Base-by-base conservation (phyloP, 2,329 filamentous ascomycete genomes). In the Aspergillus pseudotamarii region DNA sequence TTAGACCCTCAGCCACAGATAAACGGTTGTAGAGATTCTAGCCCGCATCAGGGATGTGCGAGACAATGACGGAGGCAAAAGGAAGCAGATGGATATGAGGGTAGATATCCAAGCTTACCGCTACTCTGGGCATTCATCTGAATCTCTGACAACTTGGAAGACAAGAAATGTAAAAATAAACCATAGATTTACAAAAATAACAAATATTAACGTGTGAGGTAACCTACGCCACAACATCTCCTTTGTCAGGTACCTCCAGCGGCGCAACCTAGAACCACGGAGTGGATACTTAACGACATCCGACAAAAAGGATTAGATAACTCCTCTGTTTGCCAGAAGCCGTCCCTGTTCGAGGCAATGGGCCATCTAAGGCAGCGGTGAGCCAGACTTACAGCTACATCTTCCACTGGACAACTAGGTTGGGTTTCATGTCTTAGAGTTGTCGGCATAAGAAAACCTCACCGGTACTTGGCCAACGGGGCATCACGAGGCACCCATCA, bases 1-100 rank as follows among this genome's bases (percentile, higher is more conserved):
- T 56, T 60, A 56, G 57, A 32, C 53, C n/a, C 55, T 60, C 59
- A 64, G 60, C 63, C 59, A 64, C 58, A 36, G 36, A 46, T 38
- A 58, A 59, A 65, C 69, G 43, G 66, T 76, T 73, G 71, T 68
- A 75, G 72, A 75, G 73, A 62, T 26, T 64, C 53, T 67, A 30
- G 62, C 58, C 61, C 50, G 58, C 60, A 51, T 66, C 61, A 64
- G 67, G 62, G 50, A 46, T 23, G 59, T 45, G 48, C 46, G 56
- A 58, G 61, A 67, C 59, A 65, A 66, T 54, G 60, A 41, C 50
- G 41, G 45, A 57, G 59, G 61, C 62, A 62, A 64, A 64, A 62
- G 60, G 64, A 59, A 65, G 59, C 58, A 56, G 53, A 60, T 54
- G 32, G 56, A 65, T 34, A 61, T 63, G 55, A 64, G 43, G 58